Evolutionary conservation across 2,329 filamentous ascomycete species (phyloP), one percentile per base, ranked within the genome.

Genomic region (Ilyonectria mors-panacis): DNA sequence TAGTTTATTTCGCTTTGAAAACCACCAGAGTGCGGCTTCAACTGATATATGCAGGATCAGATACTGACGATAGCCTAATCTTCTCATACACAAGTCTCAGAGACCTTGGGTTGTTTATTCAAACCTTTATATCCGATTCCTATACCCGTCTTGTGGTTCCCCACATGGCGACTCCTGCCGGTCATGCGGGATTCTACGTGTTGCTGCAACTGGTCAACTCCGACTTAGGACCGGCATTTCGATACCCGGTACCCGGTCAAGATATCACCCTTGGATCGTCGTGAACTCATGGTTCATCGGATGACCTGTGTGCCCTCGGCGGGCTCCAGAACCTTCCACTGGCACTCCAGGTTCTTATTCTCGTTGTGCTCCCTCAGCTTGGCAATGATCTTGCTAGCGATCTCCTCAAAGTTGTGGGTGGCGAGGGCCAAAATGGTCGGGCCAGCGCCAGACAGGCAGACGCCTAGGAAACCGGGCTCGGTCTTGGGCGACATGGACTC

Each of bases 391-490:
- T 90, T 89, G 57, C 90, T 83, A 3, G 96, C 95, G 74, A 99
- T 98, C 65, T 89, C 86, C 67, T 94, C 92, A 78, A 98, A 98
- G 83, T 97, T 93, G 73, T 91, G 87, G 2, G 95, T 98, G 2
- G 96, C 96, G 45, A 99, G 87, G 4, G 95, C 96, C 50, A 99
- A 85, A 70, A 99, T 98, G 30, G 95, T 98, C 23, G 96, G 96
- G 0, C 96, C 96, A 8, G 96, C 96, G 21, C 96, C 96, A 1
- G 95, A 98, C 28, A 99, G 86, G 80, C 96, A 99, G 69, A 98
- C 97, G 45, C 96, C 96, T 60, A 98, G 87, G 60, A 99, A 89
- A 6, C 96, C 96, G 2, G 93, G 91, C 79, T 98, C 94, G 6
- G 92, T 92, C 77, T 89, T 88, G 30, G 95, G 96, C 12, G 93